Evolutionary conservation across 129 eudicot species (phyloP), one percentile per base, ranked within the genome.

Genomic region (Flaveria sonorensis): DNA sequence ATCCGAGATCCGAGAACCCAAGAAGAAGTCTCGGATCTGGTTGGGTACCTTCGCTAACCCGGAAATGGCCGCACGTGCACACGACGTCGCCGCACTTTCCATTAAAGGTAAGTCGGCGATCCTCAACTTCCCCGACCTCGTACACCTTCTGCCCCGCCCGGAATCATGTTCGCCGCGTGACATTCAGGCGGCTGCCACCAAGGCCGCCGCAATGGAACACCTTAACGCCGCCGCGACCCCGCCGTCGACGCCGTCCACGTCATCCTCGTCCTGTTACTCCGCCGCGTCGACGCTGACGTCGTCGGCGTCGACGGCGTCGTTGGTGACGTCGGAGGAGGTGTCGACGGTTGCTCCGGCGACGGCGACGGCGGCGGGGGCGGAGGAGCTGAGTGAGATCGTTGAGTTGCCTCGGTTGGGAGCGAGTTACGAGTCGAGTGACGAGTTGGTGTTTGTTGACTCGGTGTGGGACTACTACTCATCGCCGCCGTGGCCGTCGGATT

Each of bases 11-110:
- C 90, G 97, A 2, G 94, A 92, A 55, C 97, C 97, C 66, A 87
- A 72, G 81, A 92, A 92, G 53, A 92, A 92, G 64, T 89, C 96
- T 21, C 86, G 97, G 88, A 92, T 92, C 88, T 92, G 97, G 97
- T 83, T 92, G 0, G 97, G 97, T 1, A 92, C 97, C 6, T 92
- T 92, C 73, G 70, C 89, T 13, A 87, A 81, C 73, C 91, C 97
- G 42, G 97, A 92, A 53, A 92, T 92, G 97, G 97, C 97, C 3
- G 97, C 97, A 48, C 96, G 97, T 53, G 97, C 97, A 39, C 97
- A 92, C 76, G 97, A 92, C 78, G 97, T 86, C 15, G 97, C 96
- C 3, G 97, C 96, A 50, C 80, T 87, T 15, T 82, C 88, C 64
- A 86, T 89, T 57, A 92, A 89, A 56, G 95, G 95, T 11, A 76